These are phyloP conservation scores for Clathrospora elynae DNA, from an alignment of 2,329 filamentous ascomycete species.

Conservation along the genomic window DNA sequence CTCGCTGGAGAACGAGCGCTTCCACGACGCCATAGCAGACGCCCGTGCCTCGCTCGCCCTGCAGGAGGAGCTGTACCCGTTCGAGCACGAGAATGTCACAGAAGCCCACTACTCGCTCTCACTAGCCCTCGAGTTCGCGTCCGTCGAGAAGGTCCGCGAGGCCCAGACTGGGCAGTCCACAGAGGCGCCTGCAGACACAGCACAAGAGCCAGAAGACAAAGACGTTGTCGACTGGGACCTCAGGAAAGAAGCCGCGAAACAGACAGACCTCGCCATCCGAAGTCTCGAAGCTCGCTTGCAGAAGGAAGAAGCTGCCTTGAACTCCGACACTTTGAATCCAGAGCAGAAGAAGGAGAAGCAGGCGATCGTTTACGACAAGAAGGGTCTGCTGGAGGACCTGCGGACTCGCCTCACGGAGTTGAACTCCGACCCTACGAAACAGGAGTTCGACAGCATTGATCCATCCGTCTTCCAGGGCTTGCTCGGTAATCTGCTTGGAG, in stretches of 20 bases:
- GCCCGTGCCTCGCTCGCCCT: constrained; percentile 76
- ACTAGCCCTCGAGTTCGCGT: constrained; percentile 90
- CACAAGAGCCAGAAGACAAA: constrained; percentile 49
- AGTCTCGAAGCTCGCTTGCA: constrained; percentile 73
- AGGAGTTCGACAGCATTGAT: constrained; percentile 49
- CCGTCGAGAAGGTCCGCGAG: constrained; percentile 67
- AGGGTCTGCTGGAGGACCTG: constrained; percentile 79
- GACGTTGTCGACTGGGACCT: constrained; percentile 68
- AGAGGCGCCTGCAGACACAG: constrained; percentile 35
- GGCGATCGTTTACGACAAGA: constrained; percentile 69
- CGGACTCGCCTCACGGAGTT: constrained; percentile 68
- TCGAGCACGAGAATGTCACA: constrained; percentile 83
- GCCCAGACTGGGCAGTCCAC: constrained; percentile 53
- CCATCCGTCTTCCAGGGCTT: constrained; percentile 62
- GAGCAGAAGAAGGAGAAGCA: constrained; percentile 68
- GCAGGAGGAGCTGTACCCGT: constrained; percentile 77
- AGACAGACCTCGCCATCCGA: constrained; percentile 75
- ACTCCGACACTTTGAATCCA: constrained; percentile 52
- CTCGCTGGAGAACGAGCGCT: constrained; percentile 94
- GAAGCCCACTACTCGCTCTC: constrained; percentile 98
- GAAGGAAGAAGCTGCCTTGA: constrained; percentile 70
- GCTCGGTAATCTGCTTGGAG: constrained; percentile 67
- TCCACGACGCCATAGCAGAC: constrained; percentile 84
- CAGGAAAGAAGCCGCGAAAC: constrained; percentile 70
- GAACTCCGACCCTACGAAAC: constrained; percentile 61